phyloP scores from a whole-genome alignment of 805 yeast species.

The Metahyphopichia silvanorum region DNA sequence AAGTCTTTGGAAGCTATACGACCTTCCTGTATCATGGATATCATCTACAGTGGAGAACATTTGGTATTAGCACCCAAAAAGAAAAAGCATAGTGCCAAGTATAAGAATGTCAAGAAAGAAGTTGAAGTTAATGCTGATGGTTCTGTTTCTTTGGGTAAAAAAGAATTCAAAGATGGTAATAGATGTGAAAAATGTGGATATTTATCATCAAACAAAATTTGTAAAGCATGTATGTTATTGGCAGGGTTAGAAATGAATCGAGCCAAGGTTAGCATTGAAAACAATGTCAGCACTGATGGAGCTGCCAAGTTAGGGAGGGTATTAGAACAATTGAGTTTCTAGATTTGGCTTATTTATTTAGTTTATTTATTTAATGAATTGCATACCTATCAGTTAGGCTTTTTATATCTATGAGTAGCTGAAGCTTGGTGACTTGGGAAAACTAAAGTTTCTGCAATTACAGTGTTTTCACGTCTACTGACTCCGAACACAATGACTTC shows the following conservation, averaged over 20 bases:
- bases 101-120: slow-evolving; percentile 32
- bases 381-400: too few relatives aligned
- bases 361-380: not conserved
- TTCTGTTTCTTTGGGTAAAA: slow-evolving; percentile 44
- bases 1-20: slow-evolving; percentile 86
- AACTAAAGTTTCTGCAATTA: slow-evolving; percentile 36
- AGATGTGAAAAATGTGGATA: slow-evolving; percentile 89
- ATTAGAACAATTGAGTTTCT: slow-evolving; percentile 64
- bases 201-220: slow-evolving; percentile 78
- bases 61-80: slow-evolving; percentile 62
- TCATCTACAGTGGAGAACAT: slow-evolving; percentile 90
- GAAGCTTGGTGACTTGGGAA: slow-evolving; percentile 39
- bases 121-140: slow-evolving; percentile 61
- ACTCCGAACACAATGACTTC: slow-evolving; percentile 36
- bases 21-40: slow-evolving; percentile 91
- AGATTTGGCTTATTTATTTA: slow-evolving; percentile 4
- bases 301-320: slow-evolving; percentile 61
- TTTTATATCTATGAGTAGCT: slow-evolving; percentile 19
- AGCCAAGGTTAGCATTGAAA: slow-evolving; percentile 60
- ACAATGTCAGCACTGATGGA: slow-evolving; percentile 51
- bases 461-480: slow-evolving; percentile 31
- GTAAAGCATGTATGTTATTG: slow-evolving; percentile 88
- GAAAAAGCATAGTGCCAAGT: slow-evolving; percentile 35
- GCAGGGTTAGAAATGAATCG: slow-evolving; percentile 79
- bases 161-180: slow-evolving; percentile 56